These are phyloP conservation scores for Cordyceps cateniannulata DNA, from an alignment of 2,329 filamentous ascomycete species.

Conservation along the genomic window DNA sequence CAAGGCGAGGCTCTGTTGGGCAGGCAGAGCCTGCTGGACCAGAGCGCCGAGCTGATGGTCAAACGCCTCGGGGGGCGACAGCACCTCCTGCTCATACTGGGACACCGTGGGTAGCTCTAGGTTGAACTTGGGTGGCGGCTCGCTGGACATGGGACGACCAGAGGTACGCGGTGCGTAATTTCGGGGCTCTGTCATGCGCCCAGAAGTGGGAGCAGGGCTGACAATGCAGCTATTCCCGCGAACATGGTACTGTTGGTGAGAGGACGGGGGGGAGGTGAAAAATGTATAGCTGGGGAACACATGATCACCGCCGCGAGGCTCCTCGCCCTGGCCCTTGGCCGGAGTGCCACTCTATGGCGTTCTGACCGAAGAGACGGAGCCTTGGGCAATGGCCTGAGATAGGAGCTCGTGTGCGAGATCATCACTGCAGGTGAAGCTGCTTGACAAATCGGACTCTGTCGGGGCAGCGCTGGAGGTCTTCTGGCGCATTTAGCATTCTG, in stretches of 20 bases:
- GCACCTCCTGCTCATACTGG: not conserved
- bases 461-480: not conserved
- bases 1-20: constrained; percentile 6
- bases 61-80: not conserved
- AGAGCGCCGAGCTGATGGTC: not conserved
- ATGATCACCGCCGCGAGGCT: not conserved
- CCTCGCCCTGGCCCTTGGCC: not conserved
- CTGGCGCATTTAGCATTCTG: not conserved
- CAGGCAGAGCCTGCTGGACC: not conserved
- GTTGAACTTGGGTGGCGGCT: constrained; percentile 34
- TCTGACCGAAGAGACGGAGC: constrained; percentile 8
- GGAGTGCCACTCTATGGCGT: constrained; percentile 16
- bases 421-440: not conserved
- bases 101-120: constrained; percentile 15
- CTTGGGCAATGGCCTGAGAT: constrained; percentile 4
- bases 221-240: not conserved
- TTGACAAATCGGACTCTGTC: not conserved
- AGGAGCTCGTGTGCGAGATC: constrained; percentile 1
- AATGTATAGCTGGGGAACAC: not conserved
- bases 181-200: constrained; percentile 33
- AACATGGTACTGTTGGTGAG: not conserved
- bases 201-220: constrained; percentile 10
- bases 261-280: not conserved
- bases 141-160: constrained; percentile 18
- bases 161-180: constrained; percentile 33